Conservation (phyloP, 2,329 filamentous ascomycete species). For the Juglanconis juglandina region DNA sequence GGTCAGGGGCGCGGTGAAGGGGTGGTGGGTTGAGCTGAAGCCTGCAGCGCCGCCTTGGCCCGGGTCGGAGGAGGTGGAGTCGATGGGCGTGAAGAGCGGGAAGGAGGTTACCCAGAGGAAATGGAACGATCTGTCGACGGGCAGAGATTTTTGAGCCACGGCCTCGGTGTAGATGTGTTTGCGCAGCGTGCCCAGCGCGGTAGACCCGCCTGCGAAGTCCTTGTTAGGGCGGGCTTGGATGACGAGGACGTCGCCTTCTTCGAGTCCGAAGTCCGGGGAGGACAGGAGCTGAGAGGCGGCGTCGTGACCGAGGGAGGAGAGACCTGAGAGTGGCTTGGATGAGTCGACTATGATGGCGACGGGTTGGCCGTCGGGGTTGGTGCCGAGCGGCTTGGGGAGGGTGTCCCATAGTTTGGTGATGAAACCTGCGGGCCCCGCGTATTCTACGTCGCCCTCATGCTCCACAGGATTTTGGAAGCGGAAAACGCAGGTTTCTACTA, state of each 20-base stretch:
- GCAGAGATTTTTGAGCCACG: constrained; percentile 58
- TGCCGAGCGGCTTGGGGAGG: constrained; percentile 56
- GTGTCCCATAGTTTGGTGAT: constrained; percentile 50
- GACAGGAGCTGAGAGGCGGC: constrained; percentile 51
- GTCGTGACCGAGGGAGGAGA: constrained; percentile 75
- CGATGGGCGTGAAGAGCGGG: constrained; percentile 79
- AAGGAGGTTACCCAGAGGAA: constrained; percentile 90
- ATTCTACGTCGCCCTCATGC: constrained; percentile 22
- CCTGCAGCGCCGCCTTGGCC: constrained; percentile 80
- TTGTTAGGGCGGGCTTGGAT: constrained; percentile 71
- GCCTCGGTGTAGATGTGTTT: constrained; percentile 66
- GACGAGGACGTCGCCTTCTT: constrained; percentile 75
- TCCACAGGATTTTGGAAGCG: constrained; percentile 44
- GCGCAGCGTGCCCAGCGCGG: constrained; percentile 68
- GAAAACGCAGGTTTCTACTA: constrained; percentile 73
- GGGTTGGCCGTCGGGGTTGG: constrained; percentile 74
- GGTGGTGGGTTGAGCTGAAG: constrained; percentile 86
- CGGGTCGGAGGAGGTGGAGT: constrained; percentile 48
- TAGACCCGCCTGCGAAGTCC: constrained; percentile 69
- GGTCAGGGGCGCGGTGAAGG: constrained; percentile 84
- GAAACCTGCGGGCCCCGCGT: constrained; percentile 43
- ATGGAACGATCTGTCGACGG: constrained; percentile 47
- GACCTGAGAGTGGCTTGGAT: constrained; percentile 69
- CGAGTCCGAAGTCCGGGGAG: constrained; percentile 37
- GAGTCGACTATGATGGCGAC: constrained; percentile 75